phyloP scores from a whole-genome alignment of 257 asterid genomes.

The Capsicum baccatum region DNA sequence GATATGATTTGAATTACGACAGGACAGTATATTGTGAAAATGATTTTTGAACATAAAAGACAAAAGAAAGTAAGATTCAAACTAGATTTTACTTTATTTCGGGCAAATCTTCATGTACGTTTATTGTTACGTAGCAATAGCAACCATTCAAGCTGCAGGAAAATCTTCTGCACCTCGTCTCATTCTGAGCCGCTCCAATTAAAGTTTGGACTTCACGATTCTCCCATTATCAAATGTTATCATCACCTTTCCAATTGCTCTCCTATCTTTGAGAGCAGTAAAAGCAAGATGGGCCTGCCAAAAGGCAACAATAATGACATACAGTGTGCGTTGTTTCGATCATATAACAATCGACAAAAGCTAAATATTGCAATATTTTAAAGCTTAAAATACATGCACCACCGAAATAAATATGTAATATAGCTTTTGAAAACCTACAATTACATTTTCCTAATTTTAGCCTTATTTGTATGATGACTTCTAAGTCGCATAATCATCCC shows the following conservation, averaged over 20 bases:
- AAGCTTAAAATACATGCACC: background rate
- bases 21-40: background rate
- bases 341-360: constrained; percentile 16
- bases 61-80: background rate
- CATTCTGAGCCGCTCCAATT: constrained; percentile 24
- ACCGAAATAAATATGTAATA: background rate
- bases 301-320: constrained; percentile 22
- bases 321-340: background rate
- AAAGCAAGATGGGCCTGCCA: constrained; percentile 86
- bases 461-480: background rate
- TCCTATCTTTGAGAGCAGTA: constrained; percentile 77
- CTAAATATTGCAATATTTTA: background rate
- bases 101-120: background rate
- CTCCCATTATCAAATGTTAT: constrained; percentile 57
- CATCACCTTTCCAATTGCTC: constrained; percentile 95
- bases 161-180: background rate
- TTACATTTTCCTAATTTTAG: background rate
- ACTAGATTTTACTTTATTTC: background rate
- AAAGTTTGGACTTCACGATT: constrained; percentile 62
- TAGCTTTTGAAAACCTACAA: background rate
- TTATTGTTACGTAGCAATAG: background rate
- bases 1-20: background rate
- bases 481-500: background rate
- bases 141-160: background rate
- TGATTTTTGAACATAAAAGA: background rate